These are phyloP conservation scores for Monilinia laxa DNA, from an alignment of 2,329 filamentous ascomycete species.

Conservation along the genomic window DNA sequence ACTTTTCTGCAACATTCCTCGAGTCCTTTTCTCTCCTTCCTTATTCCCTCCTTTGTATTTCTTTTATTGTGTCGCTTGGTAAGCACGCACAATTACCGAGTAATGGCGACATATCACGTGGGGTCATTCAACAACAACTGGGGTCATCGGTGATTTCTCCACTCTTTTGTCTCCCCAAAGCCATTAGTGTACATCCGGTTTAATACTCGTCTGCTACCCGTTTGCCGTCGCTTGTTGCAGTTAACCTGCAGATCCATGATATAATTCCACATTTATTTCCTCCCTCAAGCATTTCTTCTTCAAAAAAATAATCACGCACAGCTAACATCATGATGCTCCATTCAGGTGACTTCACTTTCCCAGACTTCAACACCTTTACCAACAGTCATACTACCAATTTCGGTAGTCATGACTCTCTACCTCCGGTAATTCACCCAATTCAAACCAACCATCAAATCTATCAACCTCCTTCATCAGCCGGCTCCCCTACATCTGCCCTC, in stretches of 20 bases:
- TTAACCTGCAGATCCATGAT: slow-evolving; percentile 14
- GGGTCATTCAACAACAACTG: slow-evolving; percentile 20
- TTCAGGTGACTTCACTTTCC: slow-evolving; percentile 39
- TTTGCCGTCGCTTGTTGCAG: slow-evolving; percentile 16
- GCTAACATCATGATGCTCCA: slow-evolving; percentile 35
- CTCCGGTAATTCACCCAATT: slow-evolving; percentile 28
- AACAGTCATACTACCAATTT: slow-evolving; percentile 27
- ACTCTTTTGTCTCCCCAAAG: slow-evolving; percentile 13
- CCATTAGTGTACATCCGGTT: slow-evolving; percentile 15
- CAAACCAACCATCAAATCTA: slow-evolving; percentile 29
- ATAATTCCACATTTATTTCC: slow-evolving; percentile 20
- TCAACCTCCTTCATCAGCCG: slow-evolving; percentile 29
- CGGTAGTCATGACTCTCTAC: slow-evolving; percentile 24
- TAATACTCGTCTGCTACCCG: slow-evolving; percentile 17
- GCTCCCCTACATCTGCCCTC: slow-evolving; percentile 33
- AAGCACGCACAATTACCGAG: slow-evolving; percentile 21
- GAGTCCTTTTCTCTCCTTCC: neutral
- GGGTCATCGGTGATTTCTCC: neutral
- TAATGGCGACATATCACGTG: slow-evolving; percentile 38
- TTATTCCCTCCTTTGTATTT: neutral
- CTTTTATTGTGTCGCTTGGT: slow-evolving; percentile 17
- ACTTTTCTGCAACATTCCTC: slow-evolving; percentile 7
- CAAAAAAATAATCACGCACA: slow-evolving; percentile 28
- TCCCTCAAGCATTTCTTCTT: slow-evolving; percentile 15
- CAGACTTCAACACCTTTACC: slow-evolving; percentile 37